Conservation (phyloP, 768 basidiomycete species). For the Tricholoma saponaceum region DNA sequence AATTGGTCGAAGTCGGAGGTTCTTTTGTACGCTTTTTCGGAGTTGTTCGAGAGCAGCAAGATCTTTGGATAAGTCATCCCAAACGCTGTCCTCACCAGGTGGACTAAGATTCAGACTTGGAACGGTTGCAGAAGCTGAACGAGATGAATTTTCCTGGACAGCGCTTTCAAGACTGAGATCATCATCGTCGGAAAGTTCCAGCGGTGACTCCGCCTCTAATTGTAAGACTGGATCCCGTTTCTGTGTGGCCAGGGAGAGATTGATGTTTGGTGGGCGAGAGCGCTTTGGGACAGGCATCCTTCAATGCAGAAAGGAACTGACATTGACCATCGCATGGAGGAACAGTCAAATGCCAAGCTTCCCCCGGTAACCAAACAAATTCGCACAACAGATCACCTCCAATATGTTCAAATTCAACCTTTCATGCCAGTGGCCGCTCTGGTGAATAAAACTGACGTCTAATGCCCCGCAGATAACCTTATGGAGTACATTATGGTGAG, state of each 20-base stretch:
- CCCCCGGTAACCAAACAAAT: background rate
- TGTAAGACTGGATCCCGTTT: constrained; percentile 30
- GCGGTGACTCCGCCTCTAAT: constrained; percentile 32
- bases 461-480: no score
- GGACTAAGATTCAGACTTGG: constrained; percentile 27
- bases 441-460: no score
- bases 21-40: constrained; percentile 68
- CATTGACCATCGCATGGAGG: background rate
- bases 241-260: constrained; percentile 32
- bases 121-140: constrained; percentile 27
- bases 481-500: no score
- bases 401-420: no score
- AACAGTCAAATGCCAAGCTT: background rate
- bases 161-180: constrained; percentile 35
- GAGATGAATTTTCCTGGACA: constrained; percentile 32
- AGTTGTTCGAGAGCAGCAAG: constrained; percentile 65
- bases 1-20: constrained; percentile 75
- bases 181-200: constrained; percentile 24
- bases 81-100: constrained; percentile 32
- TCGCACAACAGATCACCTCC: no score
- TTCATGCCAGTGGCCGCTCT: no score
- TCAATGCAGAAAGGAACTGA: background rate
- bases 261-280: constrained; percentile 49
- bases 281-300: constrained; percentile 32
- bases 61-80: constrained; percentile 65